Percentiles rank a stretch among this genome's conserved stretches.
These are phyloP conservation scores for Dendryphion nanum DNA, from an alignment of 2,329 filamentous ascomycete species.

Conservation along the genomic window DNA sequence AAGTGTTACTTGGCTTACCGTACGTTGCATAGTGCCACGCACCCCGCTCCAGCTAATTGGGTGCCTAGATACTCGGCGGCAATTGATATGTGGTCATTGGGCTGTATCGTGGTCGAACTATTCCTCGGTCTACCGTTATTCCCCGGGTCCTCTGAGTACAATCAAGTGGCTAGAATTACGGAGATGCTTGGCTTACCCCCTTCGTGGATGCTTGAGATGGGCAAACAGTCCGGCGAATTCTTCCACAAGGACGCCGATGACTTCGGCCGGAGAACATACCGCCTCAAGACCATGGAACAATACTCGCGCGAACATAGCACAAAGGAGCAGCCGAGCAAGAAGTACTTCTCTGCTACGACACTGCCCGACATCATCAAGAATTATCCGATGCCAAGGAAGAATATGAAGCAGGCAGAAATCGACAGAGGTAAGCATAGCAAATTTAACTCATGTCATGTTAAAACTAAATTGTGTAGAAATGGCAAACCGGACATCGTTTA, in stretches of 20 bases:
- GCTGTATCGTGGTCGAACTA: constrained; percentile 96
- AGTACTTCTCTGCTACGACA: constrained; percentile 94
- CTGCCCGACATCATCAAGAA: constrained; percentile 96
- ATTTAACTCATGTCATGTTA: constrained; percentile 1
- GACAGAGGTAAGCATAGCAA: constrained; percentile 76
- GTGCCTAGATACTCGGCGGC: constrained; percentile 77
- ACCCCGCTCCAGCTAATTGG: constrained; percentile 3
- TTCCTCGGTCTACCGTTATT: constrained; percentile 94
- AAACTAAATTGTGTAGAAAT: too few relatives aligned
- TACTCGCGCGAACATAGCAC: constrained; percentile 93
- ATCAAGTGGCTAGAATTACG: constrained; percentile 93
- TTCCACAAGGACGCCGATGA: constrained; percentile 93
- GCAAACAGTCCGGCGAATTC: constrained; percentile 95
- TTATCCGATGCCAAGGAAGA: constrained; percentile 97
- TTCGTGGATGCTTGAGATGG: constrained; percentile 99
- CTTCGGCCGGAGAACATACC: constrained; percentile 85
- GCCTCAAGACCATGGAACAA: constrained; percentile 96
- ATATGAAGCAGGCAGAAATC: constrained; percentile 97
- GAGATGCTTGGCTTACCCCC: constrained; percentile 97
- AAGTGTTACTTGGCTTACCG: constrained; percentile 90
- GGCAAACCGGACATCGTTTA: constrained; percentile 96
- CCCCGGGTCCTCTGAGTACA: constrained; percentile 97
- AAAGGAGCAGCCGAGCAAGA: constrained; percentile 99
- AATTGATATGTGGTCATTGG: constrained; percentile 99
- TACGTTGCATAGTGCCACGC: constrained; percentile 34